Conservation (phyloP, 2,329 filamentous ascomycete species). For the Ascochyta viciae-villosae region DNA sequence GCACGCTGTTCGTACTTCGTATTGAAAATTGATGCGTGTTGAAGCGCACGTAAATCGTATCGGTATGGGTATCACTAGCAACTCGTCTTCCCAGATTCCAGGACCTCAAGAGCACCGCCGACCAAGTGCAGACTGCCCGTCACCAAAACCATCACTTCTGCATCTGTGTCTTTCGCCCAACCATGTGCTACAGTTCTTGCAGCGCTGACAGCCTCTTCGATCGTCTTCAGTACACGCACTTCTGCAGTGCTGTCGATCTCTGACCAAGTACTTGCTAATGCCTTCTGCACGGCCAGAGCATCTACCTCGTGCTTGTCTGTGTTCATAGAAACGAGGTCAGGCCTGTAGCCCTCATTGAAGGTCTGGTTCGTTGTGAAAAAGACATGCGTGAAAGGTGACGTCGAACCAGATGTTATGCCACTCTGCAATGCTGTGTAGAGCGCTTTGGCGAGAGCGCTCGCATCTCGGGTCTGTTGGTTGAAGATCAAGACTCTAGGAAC, state of each 20-base stretch:
- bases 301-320: slow-evolving; percentile 65
- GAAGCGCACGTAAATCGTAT: slow-evolving; percentile 19
- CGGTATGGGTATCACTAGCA: slow-evolving; percentile 30
- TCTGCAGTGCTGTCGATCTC: slow-evolving; percentile 48
- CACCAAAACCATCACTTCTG: slow-evolving; percentile 69
- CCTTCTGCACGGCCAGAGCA: slow-evolving; percentile 70
- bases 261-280: slow-evolving; percentile 66
- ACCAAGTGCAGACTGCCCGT: slow-evolving; percentile 88
- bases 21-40: slow-evolving; percentile 22
- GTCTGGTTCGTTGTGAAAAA: slow-evolving; percentile 84
- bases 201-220: slow-evolving; percentile 71
- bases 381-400: slow-evolving; percentile 70
- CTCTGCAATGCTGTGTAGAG: slow-evolving; percentile 65
- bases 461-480: slow-evolving; percentile 90
- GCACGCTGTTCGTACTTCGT: neutral
- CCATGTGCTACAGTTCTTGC: slow-evolving; percentile 54
- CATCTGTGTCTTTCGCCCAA: slow-evolving; percentile 37
- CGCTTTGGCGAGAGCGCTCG: slow-evolving; percentile 67
- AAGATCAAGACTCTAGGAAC: slow-evolving; percentile 74
- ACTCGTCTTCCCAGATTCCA: slow-evolving; percentile 58
- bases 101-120: slow-evolving; percentile 75
- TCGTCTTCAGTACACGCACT: slow-evolving; percentile 67
- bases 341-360: slow-evolving; percentile 66
- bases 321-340: slow-evolving; percentile 69
- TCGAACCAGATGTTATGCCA: slow-evolving; percentile 32